These are phyloP conservation scores for Rhododendron simsii DNA, from an alignment of 148 eudicot genomes.

Conservation along the genomic window DNA sequence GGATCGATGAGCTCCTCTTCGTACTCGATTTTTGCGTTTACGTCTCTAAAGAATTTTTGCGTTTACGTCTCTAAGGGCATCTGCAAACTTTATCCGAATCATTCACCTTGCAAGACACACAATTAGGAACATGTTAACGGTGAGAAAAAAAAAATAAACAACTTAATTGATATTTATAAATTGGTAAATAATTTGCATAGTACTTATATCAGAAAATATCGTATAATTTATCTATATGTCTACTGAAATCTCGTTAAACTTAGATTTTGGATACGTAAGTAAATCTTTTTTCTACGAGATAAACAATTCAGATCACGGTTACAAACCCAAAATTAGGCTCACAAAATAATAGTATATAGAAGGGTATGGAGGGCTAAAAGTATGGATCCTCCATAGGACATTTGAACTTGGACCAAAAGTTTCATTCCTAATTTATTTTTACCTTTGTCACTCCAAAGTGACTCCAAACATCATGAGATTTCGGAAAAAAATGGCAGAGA, in stretches of 20 bases:
- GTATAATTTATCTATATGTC: not conserved
- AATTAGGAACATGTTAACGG: not conserved
- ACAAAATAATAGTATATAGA: not conserved
- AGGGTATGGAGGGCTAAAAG: not conserved
- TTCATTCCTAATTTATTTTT: too few species aligned
- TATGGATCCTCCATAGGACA: too few species aligned
- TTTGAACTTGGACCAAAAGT: too few species aligned
- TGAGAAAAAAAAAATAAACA: not conserved
- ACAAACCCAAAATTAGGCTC: not conserved
- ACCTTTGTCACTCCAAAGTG: too few species aligned
- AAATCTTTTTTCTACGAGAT: not conserved
- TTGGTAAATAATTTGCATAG: not conserved
- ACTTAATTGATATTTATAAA: not conserved
- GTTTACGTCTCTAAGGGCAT: not conserved
- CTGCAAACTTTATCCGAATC: not conserved
- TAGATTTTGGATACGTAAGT: not conserved
- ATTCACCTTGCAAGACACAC: not conserved
- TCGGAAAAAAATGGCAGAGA: too few species aligned
- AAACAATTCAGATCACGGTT: not conserved
- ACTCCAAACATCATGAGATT: too few species aligned
- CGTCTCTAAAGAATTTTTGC: not conserved
- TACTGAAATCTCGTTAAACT: not conserved
- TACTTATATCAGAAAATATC: not conserved
- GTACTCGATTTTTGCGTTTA: not conserved
- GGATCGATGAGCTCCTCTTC: not conserved